Evolutionary conservation across 2,329 filamentous ascomycete species (phyloP).

Genomic region (Fusarium mundagurra): DNA sequence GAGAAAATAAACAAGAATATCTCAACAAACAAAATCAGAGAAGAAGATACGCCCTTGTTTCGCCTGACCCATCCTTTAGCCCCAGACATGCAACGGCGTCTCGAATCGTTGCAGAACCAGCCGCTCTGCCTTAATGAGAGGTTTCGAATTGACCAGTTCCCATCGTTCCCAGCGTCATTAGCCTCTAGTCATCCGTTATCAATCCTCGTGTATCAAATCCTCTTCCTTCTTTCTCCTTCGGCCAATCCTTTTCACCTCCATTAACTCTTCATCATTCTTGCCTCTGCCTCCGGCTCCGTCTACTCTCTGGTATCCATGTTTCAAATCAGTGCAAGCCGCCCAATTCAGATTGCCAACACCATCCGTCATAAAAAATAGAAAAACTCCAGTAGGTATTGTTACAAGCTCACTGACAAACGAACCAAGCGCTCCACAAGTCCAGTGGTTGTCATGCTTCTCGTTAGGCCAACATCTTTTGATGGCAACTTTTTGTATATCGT

Average conservation of each 20-base stretch:
- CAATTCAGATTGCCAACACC: slow-evolving; percentile 41
- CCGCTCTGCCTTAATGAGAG: slow-evolving; percentile 14
- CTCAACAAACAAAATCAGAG: slow-evolving; percentile 11
- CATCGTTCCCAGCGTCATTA: slow-evolving; percentile 20
- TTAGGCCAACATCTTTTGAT: slow-evolving; percentile 30
- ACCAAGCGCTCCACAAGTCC: slow-evolving; percentile 31
- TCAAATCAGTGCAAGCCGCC: slow-evolving; percentile 38
- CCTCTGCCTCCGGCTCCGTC: slow-evolving; percentile 15
- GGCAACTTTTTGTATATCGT: slow-evolving; percentile 36
- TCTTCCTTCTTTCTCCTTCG: slow-evolving; percentile 3
- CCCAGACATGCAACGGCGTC: slow-evolving; percentile 22
- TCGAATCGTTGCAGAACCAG: slow-evolving; percentile 25
- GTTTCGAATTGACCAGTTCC: slow-evolving; percentile 9
- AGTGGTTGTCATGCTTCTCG: slow-evolving; percentile 38
- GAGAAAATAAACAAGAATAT: background rate
- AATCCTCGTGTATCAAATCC: slow-evolving; percentile 23
- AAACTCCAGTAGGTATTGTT: slow-evolving; percentile 40
- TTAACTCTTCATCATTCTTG: slow-evolving; percentile 18
- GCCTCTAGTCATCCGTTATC: slow-evolving; percentile 30
- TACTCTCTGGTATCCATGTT: slow-evolving; percentile 34
- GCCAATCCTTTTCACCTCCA: slow-evolving; percentile 6
- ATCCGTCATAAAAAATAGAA: slow-evolving; percentile 33
- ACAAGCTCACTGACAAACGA: slow-evolving; percentile 42
- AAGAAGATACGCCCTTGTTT: slow-evolving; percentile 27
- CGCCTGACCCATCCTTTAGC: slow-evolving; percentile 13